Conservation (phyloP, 176 grass and related monocot genomes). For the Oryza longistaminata region DNA sequence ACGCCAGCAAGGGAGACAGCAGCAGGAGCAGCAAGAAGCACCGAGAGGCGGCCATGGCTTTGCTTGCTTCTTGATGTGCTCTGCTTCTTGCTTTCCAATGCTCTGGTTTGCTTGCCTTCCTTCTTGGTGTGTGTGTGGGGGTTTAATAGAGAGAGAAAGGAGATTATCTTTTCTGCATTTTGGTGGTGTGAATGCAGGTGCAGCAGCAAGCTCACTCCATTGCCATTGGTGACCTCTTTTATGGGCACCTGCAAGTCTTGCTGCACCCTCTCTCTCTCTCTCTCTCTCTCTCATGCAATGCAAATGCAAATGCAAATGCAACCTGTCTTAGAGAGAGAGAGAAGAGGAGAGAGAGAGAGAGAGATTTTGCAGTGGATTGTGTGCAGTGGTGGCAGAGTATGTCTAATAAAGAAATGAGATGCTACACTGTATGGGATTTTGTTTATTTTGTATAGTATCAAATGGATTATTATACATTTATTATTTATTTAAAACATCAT, state of each 20-base stretch:
- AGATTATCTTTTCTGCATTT: not conserved
- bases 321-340: no score
- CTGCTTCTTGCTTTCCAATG: not conserved
- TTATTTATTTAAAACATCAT: not conserved
- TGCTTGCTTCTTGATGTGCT: not conserved
- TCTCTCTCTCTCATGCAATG: no score
- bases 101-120: not conserved
- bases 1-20: not conserved
- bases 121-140: not conserved
- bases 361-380: not conserved
- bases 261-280: not conserved
- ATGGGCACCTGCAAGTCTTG: not conserved
- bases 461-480: not conserved
- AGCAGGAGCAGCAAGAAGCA: not conserved
- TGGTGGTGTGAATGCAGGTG: not conserved
- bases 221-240: slow-evolving; percentile 3
- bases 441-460: not conserved
- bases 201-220: not conserved
- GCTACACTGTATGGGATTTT: not conserved
- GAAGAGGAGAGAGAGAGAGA: no score
- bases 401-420: not conserved
- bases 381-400: not conserved
- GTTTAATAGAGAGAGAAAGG: not conserved
- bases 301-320: no score
- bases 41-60: not conserved